phyloP scores from a whole-genome alignment of 352 stramenopile genomes.

The Paralagenidium karlingii region DNA sequence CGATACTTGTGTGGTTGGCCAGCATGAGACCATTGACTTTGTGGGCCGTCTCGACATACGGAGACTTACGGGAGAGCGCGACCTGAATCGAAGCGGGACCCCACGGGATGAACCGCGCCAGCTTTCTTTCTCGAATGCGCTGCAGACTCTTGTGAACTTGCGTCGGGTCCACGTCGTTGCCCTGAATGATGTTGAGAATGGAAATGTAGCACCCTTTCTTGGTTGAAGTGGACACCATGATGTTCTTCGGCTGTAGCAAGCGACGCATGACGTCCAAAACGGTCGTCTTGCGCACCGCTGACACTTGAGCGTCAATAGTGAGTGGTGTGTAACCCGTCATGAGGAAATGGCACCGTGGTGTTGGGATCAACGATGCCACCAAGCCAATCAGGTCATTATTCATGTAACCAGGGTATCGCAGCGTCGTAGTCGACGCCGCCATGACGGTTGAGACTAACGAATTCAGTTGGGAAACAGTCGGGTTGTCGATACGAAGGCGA shows the following conservation, averaged over 20 bases:
- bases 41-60: conserved; percentile 94
- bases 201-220: conserved; percentile 98
- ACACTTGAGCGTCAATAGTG: conserved; percentile 85
- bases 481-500: conserved; percentile 92
- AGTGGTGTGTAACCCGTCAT: conserved; percentile 99
- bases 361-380: conserved; percentile 96
- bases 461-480: conserved; percentile 95
- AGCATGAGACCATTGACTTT: conserved; percentile 98
- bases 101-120: conserved; percentile 98
- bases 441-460: conserved; percentile 98
- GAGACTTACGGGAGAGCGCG: conserved; percentile 93
- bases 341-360: conserved; percentile 98
- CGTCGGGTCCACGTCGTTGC: conserved; percentile 97
- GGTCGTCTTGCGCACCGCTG: conserved; percentile 95
- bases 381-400: conserved; percentile 99
- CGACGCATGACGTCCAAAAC: conserved; percentile 99
- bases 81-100: conserved; percentile 98
- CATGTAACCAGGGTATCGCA: conserved; percentile 97
- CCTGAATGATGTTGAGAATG: conserved; percentile 99
- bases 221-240: conserved; percentile 97
- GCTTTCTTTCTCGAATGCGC: conserved; percentile 94
- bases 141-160: conserved; percentile 98
- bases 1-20: conserved; percentile 98
- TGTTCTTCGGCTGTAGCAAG: conserved; percentile 95
- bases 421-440: conserved; percentile 96